These are phyloP conservation scores for Cornus kousa DNA, from an alignment of 148 eudicot genomes.

Conservation along the genomic window DNA sequence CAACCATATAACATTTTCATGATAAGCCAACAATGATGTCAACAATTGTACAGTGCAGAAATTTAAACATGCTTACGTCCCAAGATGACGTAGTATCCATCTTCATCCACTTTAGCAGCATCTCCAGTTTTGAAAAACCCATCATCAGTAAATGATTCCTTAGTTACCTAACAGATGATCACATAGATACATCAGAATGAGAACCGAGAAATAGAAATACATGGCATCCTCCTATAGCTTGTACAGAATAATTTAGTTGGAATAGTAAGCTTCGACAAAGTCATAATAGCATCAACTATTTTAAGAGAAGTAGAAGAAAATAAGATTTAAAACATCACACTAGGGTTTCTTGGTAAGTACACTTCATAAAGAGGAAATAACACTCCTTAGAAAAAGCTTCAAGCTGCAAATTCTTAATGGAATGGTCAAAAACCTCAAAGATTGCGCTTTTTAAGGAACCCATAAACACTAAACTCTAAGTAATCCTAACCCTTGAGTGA, in stretches of 20 bases:
- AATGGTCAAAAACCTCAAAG: neutral
- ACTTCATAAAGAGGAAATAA: neutral
- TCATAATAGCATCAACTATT: neutral
- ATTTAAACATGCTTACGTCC: constrained; percentile 71
- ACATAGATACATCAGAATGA: constrained; percentile 6
- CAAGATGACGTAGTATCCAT: constrained; percentile 85
- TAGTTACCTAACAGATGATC: constrained; percentile 62
- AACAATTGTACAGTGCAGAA: neutral
- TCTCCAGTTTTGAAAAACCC: constrained; percentile 97
- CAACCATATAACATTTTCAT: neutral
- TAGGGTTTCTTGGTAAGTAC: neutral
- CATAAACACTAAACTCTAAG: neutral
- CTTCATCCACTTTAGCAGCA: constrained; percentile 80
- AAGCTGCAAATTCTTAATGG: neutral
- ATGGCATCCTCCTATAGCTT: neutral
- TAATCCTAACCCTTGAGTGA: neutral
- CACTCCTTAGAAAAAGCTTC: neutral
- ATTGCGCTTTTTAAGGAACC: neutral
- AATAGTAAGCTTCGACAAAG: neutral
- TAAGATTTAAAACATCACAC: constrained; percentile 2
- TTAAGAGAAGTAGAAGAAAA: neutral
- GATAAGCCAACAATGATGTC: neutral
- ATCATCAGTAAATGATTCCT: constrained; percentile 74
- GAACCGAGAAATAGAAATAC: neutral
- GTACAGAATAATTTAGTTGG: neutral